Percentiles rank a stretch among this genome's conserved stretches.
These are phyloP conservation scores for Magnaporthales sp. DNA, from an alignment of 2,329 filamentous ascomycete species.

Conservation along the genomic window DNA sequence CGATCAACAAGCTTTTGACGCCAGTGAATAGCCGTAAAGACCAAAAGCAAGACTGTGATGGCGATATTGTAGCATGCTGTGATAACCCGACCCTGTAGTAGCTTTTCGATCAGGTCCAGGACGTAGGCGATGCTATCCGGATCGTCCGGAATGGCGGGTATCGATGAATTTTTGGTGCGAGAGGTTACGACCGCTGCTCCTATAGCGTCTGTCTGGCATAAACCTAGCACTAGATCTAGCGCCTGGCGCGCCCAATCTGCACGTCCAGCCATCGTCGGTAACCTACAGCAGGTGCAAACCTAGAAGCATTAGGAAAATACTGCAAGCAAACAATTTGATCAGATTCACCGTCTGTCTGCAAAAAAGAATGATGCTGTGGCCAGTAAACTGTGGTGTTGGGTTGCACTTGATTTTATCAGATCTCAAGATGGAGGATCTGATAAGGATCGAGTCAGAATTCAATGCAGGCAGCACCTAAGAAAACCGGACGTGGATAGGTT, in stretches of 20 bases:
- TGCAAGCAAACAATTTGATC: not conserved
- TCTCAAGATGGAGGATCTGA: not conserved
- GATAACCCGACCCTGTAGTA: constrained; percentile 19
- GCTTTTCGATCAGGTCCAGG: constrained; percentile 1
- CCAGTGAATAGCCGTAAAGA: constrained; percentile 20
- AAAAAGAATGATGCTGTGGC: too few species aligned
- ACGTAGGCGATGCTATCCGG: constrained; percentile 3
- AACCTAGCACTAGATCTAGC: not conserved
- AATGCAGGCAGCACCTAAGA: not conserved
- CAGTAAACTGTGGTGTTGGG: not conserved
- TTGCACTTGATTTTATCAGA: not conserved
- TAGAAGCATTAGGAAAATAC: not conserved
- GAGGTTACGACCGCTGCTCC: not conserved
- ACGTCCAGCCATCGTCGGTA: not conserved
- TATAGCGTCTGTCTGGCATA: not conserved
- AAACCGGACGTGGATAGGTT: not conserved
- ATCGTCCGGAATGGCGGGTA: not conserved
- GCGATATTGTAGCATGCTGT: constrained; percentile 24
- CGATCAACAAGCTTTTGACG: constrained; percentile 13
- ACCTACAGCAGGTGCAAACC: not conserved
- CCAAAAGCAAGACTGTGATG: constrained; percentile 18
- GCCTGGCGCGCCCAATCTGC: not conserved
- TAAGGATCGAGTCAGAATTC: not conserved
- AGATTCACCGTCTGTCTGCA: not conserved
- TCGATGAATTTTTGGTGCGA: not conserved